Evolutionary conservation across 2,329 filamentous ascomycete genomes (phyloP).

Genomic region (Diaporthe helianthi): DNA sequence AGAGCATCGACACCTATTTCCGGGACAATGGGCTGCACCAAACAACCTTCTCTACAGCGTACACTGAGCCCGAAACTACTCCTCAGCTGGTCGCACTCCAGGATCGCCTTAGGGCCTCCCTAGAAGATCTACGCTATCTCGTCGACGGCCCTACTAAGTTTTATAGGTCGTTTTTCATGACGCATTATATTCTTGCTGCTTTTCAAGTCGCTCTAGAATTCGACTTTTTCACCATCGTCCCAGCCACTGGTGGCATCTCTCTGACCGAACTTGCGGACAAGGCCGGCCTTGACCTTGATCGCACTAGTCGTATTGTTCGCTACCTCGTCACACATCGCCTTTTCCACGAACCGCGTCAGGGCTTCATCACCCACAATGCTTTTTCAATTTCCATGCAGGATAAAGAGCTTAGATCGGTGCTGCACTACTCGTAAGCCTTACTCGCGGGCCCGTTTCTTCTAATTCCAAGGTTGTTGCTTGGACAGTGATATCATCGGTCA

Average conservation of each 20-base stretch:
- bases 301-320: background rate
- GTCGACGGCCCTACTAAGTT: background rate
- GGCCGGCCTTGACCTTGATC: background rate
- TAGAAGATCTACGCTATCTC: background rate
- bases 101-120: background rate
- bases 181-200: constrained; percentile 37
- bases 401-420: background rate
- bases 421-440: constrained; percentile 35
- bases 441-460: too few relatives aligned
- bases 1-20: too few relatives aligned
- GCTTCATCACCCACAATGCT: background rate
- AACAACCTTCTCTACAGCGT: too few relatives aligned
- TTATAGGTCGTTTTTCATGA: background rate
- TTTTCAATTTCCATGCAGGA: background rate
- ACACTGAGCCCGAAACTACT: too few relatives aligned
- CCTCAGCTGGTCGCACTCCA: too few relatives aligned
- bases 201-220: constrained; percentile 40
- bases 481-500: too few relatives aligned
- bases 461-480: too few relatives aligned
- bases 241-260: constrained; percentile 33
- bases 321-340: background rate
- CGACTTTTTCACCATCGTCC: constrained; percentile 40
- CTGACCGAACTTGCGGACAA: background rate
- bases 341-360: background rate
- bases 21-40: too few relatives aligned